Conservation (phyloP, 2,329 filamentous ascomycete genomes). For the Hypoxylon sp. region DNA sequence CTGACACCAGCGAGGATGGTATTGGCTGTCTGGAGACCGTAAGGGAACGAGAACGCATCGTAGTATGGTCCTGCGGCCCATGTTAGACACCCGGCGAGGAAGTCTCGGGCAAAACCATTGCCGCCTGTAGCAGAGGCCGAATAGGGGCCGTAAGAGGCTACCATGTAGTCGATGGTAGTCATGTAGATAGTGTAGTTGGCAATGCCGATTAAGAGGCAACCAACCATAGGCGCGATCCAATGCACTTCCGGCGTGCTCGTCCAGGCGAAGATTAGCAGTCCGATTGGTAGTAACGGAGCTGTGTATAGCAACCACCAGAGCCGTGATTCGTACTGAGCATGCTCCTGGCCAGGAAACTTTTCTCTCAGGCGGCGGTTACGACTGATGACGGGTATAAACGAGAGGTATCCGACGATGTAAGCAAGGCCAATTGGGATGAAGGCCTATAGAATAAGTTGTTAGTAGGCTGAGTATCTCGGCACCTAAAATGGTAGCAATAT, state of each 20-base stretch:
- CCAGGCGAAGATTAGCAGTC: constrained; percentile 73
- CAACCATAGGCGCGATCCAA: constrained; percentile 73
- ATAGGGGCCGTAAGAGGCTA: constrained; percentile 74
- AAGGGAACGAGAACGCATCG: constrained; percentile 56
- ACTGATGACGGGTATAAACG: constrained; percentile 65
- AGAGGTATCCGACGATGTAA: constrained; percentile 70
- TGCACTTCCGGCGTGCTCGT: constrained; percentile 66
- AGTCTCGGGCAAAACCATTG: constrained; percentile 74
- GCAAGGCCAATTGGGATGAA: constrained; percentile 64
- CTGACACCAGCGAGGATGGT: constrained; percentile 65
- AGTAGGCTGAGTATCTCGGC: constrained; percentile 5
- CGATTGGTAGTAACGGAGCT: constrained; percentile 69
- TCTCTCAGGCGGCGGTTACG: constrained; percentile 57
- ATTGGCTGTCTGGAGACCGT: constrained; percentile 65
- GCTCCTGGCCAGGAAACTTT: constrained; percentile 59
- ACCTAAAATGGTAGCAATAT: background rate
- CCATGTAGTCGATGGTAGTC: constrained; percentile 76
- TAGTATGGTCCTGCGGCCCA: constrained; percentile 70
- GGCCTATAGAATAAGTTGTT: constrained; percentile 43
- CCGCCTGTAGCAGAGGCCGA: constrained; percentile 75
- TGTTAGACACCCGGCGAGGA: constrained; percentile 73
- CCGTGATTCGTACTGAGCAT: constrained; percentile 71
- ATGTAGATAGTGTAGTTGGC: constrained; percentile 75
- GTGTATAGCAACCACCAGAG: constrained; percentile 72
- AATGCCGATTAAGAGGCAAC: constrained; percentile 70